A percentile compares a stretch with the other conserved stretches of the same genome.
Evolutionary conservation across 78 protist species (phyloP).

Genomic region (Speleostelium caveatum): DNA sequence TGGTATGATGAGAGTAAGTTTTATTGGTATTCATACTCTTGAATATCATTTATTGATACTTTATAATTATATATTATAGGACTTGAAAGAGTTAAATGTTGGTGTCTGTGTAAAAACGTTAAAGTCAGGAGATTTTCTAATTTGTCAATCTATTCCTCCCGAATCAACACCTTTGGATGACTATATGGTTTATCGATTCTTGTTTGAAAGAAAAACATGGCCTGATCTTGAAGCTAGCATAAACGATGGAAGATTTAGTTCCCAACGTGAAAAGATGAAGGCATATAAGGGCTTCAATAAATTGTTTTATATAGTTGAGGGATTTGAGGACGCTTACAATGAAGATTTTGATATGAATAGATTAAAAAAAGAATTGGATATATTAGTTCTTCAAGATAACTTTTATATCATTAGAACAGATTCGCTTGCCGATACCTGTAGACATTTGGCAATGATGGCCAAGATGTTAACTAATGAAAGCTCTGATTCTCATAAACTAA

Average conservation of each 20-base stretch:
- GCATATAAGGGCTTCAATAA: background rate
- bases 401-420: constrained; percentile 22
- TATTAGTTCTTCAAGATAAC: background rate
- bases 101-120: constrained; percentile 9
- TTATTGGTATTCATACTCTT: background rate
- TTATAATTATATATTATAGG: too few relatives aligned
- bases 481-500: background rate
- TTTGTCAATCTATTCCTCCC: too few relatives aligned
- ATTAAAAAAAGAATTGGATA: constrained; percentile 14
- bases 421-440: constrained; percentile 21
- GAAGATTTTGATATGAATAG: too few relatives aligned
- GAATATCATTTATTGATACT: too few relatives aligned
- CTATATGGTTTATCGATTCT: constrained; percentile 10
- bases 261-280: constrained; percentile 23
- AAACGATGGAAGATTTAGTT: background rate
- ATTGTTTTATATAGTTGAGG: constrained; percentile 43
- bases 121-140: background rate
- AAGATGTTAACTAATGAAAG: background rate
- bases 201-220: constrained; percentile 70
- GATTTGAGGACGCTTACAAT: background rate
- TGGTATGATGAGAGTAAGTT: background rate
- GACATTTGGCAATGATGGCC: constrained; percentile 25
- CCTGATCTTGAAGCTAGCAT: background rate
- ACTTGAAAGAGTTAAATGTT: background rate
- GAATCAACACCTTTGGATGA: too few relatives aligned